Base-by-base conservation (phyloP, 257 asterid genomes). In the Fraxinus excelsior region DNA sequence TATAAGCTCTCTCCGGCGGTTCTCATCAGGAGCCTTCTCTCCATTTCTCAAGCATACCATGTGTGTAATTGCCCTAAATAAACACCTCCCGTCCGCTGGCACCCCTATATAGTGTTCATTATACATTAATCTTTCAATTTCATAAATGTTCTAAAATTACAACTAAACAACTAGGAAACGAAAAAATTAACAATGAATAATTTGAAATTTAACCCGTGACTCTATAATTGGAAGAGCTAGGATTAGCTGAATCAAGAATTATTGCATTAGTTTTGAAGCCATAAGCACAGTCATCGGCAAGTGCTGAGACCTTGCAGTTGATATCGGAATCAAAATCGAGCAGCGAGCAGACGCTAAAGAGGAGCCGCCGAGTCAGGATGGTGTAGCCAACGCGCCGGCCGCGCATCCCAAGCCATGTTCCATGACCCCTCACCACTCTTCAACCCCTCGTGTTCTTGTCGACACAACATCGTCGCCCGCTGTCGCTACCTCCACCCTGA, bases 301-400 rank as follows among this genome's bases (percentile, higher is more conserved):
- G 2, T 3, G 42, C 71, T 23, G 81, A 44, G 35, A 73, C 72
- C 78, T 80, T 88, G 77, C 62, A 71, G 31, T 38, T 64, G 13
- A 51, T 75, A 28, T 87, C 90, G 25, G 79, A 18, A 70, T 64
- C 73, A 0, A 76, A 18, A 86, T 87, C 89, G 10, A 76, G 8
- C 21, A 26, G 40, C 44, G 81, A 84, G 65, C 91, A 84, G 38
- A 86, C 92, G 7, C 97, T 95, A 73, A 92, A 94, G n/a, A 94
- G 84, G 38, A 92, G 78, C 97, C 97, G 90, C 98, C 5, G 94
- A 92, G n/a, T 94, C 91, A 7, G 90, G 87, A 75, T 89, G 89
- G 77, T 90, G 96, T 26, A 92, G 89, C 98, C 98, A 94, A 40
- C 98, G 85, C 76, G 98, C 98, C 35, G 97, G 96, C 75, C 98